Conservation (phyloP, 2,329 filamentous ascomycete genomes). For the Xylogone sp. region DNA sequence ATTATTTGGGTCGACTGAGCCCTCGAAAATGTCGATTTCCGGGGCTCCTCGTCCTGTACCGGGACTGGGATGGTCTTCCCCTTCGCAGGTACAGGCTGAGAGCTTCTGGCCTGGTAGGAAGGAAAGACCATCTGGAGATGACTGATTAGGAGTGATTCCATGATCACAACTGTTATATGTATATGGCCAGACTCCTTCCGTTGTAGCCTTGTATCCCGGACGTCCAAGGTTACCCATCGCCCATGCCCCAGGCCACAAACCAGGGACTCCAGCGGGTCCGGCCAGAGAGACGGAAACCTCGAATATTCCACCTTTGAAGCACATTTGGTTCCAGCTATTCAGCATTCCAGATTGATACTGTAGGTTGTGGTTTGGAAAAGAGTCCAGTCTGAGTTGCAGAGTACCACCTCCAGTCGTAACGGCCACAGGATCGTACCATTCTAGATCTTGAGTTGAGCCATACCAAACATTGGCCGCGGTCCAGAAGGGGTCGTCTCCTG, state of each 20-base stretch:
- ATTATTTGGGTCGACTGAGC: constrained; percentile 36
- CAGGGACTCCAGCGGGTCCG: constrained; percentile 43
- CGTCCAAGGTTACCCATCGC: constrained; percentile 50
- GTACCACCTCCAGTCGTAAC: constrained; percentile 44
- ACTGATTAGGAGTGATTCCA: constrained; percentile 69
- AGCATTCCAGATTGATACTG: constrained; percentile 47
- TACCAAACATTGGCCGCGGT: constrained; percentile 51
- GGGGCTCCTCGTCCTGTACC: constrained; percentile 63
- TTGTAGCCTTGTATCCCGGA: constrained; percentile 47
- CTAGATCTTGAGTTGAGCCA: constrained; percentile 45
- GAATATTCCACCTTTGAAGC: constrained; percentile 50
- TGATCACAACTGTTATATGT: constrained; percentile 51
- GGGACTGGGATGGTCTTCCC: constrained; percentile 60
- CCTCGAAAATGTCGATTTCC: constrained; percentile 70
- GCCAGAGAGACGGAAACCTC: constrained; percentile 49
- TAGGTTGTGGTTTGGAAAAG: constrained; percentile 40
- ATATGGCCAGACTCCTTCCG: constrained; percentile 52
- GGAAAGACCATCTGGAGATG: constrained; percentile 59
- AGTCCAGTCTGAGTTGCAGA: constrained; percentile 41
- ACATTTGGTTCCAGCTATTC: constrained; percentile 50
- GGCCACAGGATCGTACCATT: constrained; percentile 37
- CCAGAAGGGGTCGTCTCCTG: constrained; percentile 54
- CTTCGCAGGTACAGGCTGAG: constrained; percentile 60
- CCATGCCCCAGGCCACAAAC: constrained; percentile 51
- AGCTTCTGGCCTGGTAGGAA: constrained; percentile 65